These are phyloP conservation scores for Penicillium cinerascens DNA, from an alignment of 495 filamentous ascomycete genomes.

Conservation along the genomic window DNA sequence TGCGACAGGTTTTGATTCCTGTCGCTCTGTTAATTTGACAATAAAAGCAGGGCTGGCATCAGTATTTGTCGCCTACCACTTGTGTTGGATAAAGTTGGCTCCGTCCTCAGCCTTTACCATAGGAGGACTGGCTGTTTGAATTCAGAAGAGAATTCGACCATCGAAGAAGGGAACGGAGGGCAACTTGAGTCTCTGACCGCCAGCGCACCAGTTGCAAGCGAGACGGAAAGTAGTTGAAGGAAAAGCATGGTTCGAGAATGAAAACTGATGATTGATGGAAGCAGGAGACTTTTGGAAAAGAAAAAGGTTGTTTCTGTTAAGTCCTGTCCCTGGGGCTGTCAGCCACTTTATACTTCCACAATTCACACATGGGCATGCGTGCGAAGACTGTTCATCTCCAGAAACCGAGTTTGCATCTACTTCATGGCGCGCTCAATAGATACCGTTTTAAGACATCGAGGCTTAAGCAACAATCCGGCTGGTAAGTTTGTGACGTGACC, in stretches of 20 bases:
- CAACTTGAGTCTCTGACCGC: slow-evolving; percentile 3
- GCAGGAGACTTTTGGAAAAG: neutral
- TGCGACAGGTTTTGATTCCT: slow-evolving; percentile 33
- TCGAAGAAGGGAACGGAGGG: slow-evolving; percentile 13
- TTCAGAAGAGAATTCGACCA: slow-evolving; percentile 17
- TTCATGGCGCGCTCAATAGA: slow-evolving; percentile 1
- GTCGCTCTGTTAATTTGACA: slow-evolving; percentile 1
- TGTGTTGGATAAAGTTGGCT: slow-evolving; percentile 29
- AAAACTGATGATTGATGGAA: neutral
- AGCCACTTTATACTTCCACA: neutral
- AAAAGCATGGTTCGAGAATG: slow-evolving; percentile 2
- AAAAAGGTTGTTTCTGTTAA: neutral
- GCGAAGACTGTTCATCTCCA: neutral
- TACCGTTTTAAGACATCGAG: slow-evolving; percentile 1
- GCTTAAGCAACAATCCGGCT: neutral
- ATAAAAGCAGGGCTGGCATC: neutral
- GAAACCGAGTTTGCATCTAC: neutral
- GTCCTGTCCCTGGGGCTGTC: neutral
- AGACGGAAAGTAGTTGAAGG: neutral
- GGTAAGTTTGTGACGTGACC: neutral
- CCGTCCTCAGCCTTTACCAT: slow-evolving; percentile 21
- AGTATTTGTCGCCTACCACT: slow-evolving; percentile 18
- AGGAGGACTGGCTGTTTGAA: slow-evolving; percentile 30
- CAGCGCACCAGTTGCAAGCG: neutral
- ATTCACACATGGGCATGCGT: neutral